Percentiles rank a stretch among this genome's conserved stretches.
Conservation (phyloP, 257 asterid genomes). For the Penstemon newberryi region DNA sequence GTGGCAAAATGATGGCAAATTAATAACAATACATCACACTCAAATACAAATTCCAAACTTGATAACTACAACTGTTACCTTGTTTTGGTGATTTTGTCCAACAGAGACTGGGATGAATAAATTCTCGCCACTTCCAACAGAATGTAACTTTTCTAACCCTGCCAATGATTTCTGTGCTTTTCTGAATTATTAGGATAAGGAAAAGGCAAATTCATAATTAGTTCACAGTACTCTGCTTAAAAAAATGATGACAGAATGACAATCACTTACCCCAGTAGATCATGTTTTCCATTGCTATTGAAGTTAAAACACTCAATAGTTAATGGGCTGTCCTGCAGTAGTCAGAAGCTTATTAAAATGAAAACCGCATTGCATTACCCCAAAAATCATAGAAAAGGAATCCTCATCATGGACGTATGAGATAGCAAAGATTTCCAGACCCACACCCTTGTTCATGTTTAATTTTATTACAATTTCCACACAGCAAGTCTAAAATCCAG, state of each 20-base stretch:
- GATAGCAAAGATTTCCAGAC: conserved; percentile 20
- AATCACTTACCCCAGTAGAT: conserved; percentile 74
- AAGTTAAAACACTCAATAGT: conserved; percentile 86
- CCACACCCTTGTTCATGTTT: conserved; percentile 5
- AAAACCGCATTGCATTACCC: conserved; percentile 18
- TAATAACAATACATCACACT: background rate
- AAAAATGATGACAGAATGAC: conserved; percentile 25
- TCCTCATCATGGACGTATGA: conserved; percentile 4
- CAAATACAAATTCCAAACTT: conserved; percentile 14
- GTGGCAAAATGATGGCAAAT: conserved; percentile 13
- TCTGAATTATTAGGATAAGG: conserved; percentile 49
- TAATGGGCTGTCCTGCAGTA: conserved; percentile 94
- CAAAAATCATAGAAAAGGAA: conserved; percentile 4
- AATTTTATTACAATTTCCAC: conserved; percentile 19
- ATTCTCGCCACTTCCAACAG: conserved; percentile 60
- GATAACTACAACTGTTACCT: conserved; percentile 45
- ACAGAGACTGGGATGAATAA: conserved; percentile 51
- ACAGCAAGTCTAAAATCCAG: conserved; percentile 18
- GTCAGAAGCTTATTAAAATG: conserved; percentile 36
- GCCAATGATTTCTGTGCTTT: conserved; percentile 85
- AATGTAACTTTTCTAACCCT: conserved; percentile 79
- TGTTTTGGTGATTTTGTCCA: conserved; percentile 69
- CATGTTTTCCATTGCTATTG: conserved; percentile 90
- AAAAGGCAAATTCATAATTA: conserved; percentile 37
- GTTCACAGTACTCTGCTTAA: conserved; percentile 20